Percentiles rank a stretch among this genome's conserved stretches.
phyloP scores from a whole-genome alignment of 768 basidiomycete species.

The Cystobasidiopsis lactophilus region DNA sequence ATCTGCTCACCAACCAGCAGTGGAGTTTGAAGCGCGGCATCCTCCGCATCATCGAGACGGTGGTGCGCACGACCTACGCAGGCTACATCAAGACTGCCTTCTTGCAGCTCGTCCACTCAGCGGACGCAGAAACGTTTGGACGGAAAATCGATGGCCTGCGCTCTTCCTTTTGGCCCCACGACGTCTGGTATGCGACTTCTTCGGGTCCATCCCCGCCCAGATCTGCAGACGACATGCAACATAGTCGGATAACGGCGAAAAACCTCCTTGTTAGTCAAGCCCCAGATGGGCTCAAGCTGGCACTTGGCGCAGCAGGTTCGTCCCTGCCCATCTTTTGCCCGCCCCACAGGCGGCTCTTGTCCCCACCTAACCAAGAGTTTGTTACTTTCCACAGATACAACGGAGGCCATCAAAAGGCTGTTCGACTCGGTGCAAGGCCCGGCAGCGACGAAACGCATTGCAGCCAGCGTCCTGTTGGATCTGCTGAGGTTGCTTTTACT shows the following conservation, averaged over 20 bases:
- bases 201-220: neutral
- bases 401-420: conserved; percentile 7
- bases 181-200: neutral
- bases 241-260: conserved; percentile 6
- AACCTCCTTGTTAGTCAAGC: conserved; percentile 5
- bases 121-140: conserved; percentile 4
- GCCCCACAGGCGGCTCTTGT: neutral
- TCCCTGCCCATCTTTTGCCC: neutral
- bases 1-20: conserved; percentile 8
- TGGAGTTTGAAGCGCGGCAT: conserved; percentile 11
- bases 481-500: conserved; percentile 6
- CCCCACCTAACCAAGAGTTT: no score
- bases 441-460: neutral
- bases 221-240: conserved; percentile 6
- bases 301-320: conserved; percentile 6
- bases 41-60: conserved; percentile 6
- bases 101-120: conserved; percentile 1
- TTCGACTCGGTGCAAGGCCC: conserved; percentile 7
- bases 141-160: conserved; percentile 4
- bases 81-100: conserved; percentile 3
- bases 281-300: conserved; percentile 8
- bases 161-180: conserved; percentile 10
- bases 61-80: conserved; percentile 8
- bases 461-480: conserved; percentile 4
- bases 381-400: conserved; percentile 6